Evolutionary conservation across 352 stramenopile species (phyloP), one percentile per base, ranked within the genome.

Genomic region (Pythium apleroticum): DNA sequence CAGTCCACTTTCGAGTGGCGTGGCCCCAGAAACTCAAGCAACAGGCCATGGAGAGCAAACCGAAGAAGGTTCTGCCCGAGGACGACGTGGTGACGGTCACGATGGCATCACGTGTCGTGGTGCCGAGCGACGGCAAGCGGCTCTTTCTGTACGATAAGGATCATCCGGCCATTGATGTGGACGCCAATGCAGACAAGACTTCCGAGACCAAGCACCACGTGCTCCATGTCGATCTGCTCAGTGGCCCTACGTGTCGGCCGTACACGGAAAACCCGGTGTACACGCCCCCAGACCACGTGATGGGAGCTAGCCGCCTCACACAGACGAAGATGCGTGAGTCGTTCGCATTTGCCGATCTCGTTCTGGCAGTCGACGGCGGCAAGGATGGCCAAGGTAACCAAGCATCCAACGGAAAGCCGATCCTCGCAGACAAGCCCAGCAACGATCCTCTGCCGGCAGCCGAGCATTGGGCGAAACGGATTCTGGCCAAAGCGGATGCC

Each of bases 221-320:
- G 7, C 73, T 93, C 19, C 82, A 92, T 45, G 77, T 95, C 2
- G 82, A 93, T 41, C 60, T 95, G 7, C 56, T 90, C 11, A 89
- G 77, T 28, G 84, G 84, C 8, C 60, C 84, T 33, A 68, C 76
- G 0, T 88, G 82, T 43, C 79, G 86, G 12, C 76, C 86, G 3
- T 95, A 95, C 66, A 87, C 86, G 27, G 84, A 92, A 41, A 86
- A 87, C 37, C 73, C 76, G 17, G 54, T 95, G 50, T 95, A 95
- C 52, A 91, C 78, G 0, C 78, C 81, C 10, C 78, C 76, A 25
- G 72, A 75, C 15, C 81, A 82, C 39, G 61, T 66, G 7, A 31
- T 72, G 4, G 57, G 56, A 28, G 63, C 63, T 5, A 39, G 56
- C 19, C 57, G 50, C 25, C 19, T 50, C 8, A 41, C 57, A 2